Percentiles rank a stretch among this genome's conserved stretches.
These are phyloP conservation scores for Elymus sibiricus DNA, from an alignment of 176 grass and related monocot species.

Conservation along the genomic window DNA sequence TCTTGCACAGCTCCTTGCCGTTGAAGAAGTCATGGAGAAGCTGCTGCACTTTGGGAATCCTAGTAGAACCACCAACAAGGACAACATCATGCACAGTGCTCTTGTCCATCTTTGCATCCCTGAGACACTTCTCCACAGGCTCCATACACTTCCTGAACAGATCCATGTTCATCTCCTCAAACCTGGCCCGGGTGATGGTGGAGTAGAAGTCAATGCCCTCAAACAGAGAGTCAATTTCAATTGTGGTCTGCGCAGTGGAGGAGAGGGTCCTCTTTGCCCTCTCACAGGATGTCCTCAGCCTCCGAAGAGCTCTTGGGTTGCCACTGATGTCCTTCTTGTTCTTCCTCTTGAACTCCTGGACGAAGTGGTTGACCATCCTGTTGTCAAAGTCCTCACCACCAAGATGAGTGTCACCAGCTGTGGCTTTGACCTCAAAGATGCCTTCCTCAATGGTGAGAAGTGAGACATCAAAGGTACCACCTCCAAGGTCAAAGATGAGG, in stretches of 20 bases:
- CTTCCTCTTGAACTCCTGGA: constrained; percentile 66
- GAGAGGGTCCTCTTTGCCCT: constrained; percentile 61
- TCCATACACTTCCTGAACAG: constrained; percentile 67
- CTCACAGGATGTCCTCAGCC: constrained; percentile 60
- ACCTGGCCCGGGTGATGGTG: constrained; percentile 53
- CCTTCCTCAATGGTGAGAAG: constrained; percentile 57
- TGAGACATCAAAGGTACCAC: constrained; percentile 64
- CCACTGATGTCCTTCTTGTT: constrained; percentile 65
- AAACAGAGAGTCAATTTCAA: constrained; percentile 40
- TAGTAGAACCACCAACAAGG: constrained; percentile 56
- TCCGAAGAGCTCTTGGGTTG: constrained; percentile 47
- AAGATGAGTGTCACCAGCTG: constrained; percentile 64
- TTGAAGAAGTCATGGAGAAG: constrained; percentile 62
- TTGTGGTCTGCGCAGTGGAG: constrained; percentile 61
- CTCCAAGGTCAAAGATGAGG: constrained; percentile 62
- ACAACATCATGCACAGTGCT: constrained; percentile 47
- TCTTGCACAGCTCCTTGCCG: constrained; percentile 64
- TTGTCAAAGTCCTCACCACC: constrained; percentile 71
- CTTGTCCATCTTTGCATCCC: constrained; percentile 69
- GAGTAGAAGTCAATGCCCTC: constrained; percentile 71
- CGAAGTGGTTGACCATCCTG: constrained; percentile 68
- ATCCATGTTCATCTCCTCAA: constrained; percentile 59
- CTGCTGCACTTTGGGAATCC: constrained; percentile 60
- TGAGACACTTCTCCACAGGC: constrained; percentile 57
- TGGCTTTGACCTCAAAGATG: constrained; percentile 60